Conservation (phyloP, 2,329 filamentous ascomycete species). For the Orbilia blumenaviensis region DNA sequence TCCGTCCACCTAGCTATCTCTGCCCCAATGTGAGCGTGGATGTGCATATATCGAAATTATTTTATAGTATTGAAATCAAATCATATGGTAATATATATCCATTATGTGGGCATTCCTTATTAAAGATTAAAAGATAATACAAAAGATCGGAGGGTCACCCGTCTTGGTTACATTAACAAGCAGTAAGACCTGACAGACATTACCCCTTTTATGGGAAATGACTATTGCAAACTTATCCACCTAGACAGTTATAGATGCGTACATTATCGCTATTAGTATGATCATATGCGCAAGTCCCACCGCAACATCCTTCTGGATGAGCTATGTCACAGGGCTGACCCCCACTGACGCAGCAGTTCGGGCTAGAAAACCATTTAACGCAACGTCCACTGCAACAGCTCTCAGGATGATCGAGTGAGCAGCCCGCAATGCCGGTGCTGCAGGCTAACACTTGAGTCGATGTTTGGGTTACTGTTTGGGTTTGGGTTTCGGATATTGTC, state of each 20-base stretch:
- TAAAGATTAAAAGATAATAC: too few relatives aligned
- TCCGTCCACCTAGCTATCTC: too few relatives aligned
- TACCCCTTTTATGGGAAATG: too few relatives aligned
- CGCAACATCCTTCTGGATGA: constrained; percentile 4
- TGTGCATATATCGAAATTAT: too few relatives aligned
- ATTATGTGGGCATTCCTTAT: too few relatives aligned
- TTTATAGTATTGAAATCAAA: too few relatives aligned
- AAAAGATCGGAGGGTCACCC: too few relatives aligned
- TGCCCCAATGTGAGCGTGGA: too few relatives aligned
- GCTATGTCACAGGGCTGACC: neutral
- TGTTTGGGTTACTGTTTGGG: neutral
- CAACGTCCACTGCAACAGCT: constrained; percentile 12
- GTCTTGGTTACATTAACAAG: too few relatives aligned
- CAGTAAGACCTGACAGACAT: too few relatives aligned
- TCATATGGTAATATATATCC: too few relatives aligned
- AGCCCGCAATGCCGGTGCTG: neutral
- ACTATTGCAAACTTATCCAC: too few relatives aligned
- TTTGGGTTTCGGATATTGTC: neutral
- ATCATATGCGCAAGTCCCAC: neutral
- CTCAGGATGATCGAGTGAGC: neutral
- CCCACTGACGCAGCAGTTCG: neutral
- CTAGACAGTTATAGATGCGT: neutral
- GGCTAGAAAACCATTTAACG: neutral
- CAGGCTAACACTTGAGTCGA: neutral
- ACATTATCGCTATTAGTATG: neutral